Base-by-base conservation (phyloP, 1,284 basidiomycete species). In the Cystobasidium sp. region DNA sequence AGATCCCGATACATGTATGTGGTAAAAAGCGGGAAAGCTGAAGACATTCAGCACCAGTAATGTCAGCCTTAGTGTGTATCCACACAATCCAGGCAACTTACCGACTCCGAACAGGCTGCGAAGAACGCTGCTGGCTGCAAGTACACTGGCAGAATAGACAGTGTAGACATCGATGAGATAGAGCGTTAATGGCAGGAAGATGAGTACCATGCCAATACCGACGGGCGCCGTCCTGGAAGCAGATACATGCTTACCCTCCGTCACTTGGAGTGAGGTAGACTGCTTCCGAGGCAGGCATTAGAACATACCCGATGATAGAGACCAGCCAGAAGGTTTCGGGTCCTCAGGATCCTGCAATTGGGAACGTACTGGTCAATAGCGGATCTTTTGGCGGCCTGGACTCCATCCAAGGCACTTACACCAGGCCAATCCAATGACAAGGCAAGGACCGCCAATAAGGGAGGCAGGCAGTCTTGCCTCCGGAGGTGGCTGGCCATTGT, bases 1-100 rank as follows among this genome's bases (percentile, higher is more conserved):
- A 90, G 84, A 3, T 81, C 82, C 8, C 81, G 79, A 80, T 88
- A 89, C 85, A 90, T 86, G 52, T 84, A 77, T 0, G 86, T 77
- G 0, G 80, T 75, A 75, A 84, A 83, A 24, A 83, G 77, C 0
- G 81, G 81, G 78, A 81, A 81, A 14, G 77, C 76, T 62, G 51
- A n/a, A n/a, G n/a, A n/a, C n/a, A n/a, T n/a, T n/a, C n/a, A n/a
- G n/a, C n/a, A n/a, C n/a, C n/a, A n/a, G n/a, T n/a, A n/a, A n/a
- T n/a, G n/a, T n/a, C n/a, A n/a, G n/a, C n/a, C n/a, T n/a, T n/a
- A n/a, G n/a, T n/a, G n/a, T n/a, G n/a, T n/a, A n/a, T n/a, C n/a
- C n/a, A n/a, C n/a, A n/a, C n/a, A n/a, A n/a, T n/a, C n/a, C n/a
- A n/a, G n/a, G n/a, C 22, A 18, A 16, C 39, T 62, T 20, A 62